Evolutionary conservation across 2,329 filamentous ascomycete genomes (phyloP).

Genomic region (Pseudodiploospora longispora): DNA sequence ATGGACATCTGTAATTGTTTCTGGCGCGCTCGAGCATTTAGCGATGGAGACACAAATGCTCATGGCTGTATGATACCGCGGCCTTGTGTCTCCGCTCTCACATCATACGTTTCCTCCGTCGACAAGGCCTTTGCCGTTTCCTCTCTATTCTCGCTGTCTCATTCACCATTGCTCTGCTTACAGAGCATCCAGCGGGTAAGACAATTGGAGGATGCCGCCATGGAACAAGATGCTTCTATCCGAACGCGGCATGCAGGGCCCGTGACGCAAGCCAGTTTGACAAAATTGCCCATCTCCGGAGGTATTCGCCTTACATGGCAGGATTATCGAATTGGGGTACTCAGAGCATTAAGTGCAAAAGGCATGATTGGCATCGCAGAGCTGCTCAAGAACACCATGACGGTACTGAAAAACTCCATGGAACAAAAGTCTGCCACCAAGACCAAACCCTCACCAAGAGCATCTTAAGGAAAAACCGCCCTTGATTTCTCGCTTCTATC

Average conservation of each 20-base stretch:
- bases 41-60: constrained; percentile 53
- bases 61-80: constrained; percentile 44
- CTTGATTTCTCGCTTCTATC: background rate
- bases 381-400: constrained; percentile 76
- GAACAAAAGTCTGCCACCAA: constrained; percentile 18
- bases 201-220: constrained; percentile 47
- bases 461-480: background rate
- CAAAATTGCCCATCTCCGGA: constrained; percentile 52
- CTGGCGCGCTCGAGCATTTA: constrained; percentile 69
- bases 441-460: constrained; percentile 11
- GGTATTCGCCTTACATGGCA: constrained; percentile 63
- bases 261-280: constrained; percentile 60
- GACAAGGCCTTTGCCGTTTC: constrained; percentile 39
- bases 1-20: constrained; percentile 83
- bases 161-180: constrained; percentile 48
- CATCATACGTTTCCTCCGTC: constrained; percentile 39
- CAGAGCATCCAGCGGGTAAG: constrained; percentile 48
- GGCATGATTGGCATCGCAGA: constrained; percentile 59
- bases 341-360: constrained; percentile 56
- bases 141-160: constrained; percentile 49
- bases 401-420: constrained; percentile 52
- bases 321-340: constrained; percentile 65
- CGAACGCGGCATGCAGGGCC: constrained; percentile 54
- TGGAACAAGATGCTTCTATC: constrained; percentile 31
- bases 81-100: constrained; percentile 36